Evolutionary conservation across 2,329 filamentous ascomycete genomes (phyloP), one percentile per base, ranked within the genome.

Genomic region (Talaromyces sp.): DNA sequence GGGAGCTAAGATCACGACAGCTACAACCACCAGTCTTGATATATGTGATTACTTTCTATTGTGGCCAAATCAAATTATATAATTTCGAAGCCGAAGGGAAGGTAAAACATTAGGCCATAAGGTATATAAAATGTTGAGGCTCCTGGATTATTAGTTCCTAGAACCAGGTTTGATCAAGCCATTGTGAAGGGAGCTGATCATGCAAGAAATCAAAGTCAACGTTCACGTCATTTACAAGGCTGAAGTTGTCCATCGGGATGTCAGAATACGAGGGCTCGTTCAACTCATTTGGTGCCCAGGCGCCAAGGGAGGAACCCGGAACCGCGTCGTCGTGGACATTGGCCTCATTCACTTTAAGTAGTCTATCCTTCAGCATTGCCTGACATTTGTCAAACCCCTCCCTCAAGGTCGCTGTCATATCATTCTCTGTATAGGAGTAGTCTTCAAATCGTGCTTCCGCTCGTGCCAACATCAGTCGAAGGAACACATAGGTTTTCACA

Each of bases 401-500:
- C 5, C 27, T 35, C 27, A 43, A 41, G 17, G 7, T 3, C 3
- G 54, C 52, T 2, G 8, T 41, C 13, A 52, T 35, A 17, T 54
- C 37, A 13, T 43, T 66, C 2, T 69, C 56, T 1, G 47, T 15
- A 1, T 64, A 61, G 3, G 19, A 11, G 15, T 3, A 15, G 0
- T 66, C 68, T 8, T 65, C 58, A 13, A 71, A 61, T 11, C 62
- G 57, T 17, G 68, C 70, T 52, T 70, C 69, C 0, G 65, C 68
- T 22, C 72, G 71, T 4, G 69, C 72, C 52, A 72, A 45, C 37
- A 69, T 63, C 69, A 75, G 73, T 33, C 66, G 69, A 7, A 74
- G 33, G 54, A 70, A 74, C 35, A 75, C 64, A 47, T 76, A 74
- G 6, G 57, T 61, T 61, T 75, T 77, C 7, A 77, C 69, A 64